phyloP scores from a whole-genome alignment of 306 rosid genomes.

The Delonix regia region DNA sequence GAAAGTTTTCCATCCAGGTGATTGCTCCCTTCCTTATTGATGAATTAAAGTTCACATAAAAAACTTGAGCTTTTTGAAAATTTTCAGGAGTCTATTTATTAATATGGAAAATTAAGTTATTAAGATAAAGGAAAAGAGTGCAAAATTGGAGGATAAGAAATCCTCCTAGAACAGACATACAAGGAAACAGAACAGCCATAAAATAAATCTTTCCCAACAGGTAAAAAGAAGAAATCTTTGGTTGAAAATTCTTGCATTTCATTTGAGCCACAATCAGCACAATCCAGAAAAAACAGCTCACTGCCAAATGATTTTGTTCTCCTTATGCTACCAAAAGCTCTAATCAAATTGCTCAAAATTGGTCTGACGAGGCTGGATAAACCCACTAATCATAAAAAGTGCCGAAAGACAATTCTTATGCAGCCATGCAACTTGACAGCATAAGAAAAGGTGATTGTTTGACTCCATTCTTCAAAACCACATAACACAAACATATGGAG shows the following conservation, averaged over 20 bases:
- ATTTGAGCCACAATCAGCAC: background rate
- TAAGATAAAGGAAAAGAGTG: background rate
- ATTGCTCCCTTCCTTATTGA: slow-evolving; percentile 34
- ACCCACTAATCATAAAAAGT: background rate
- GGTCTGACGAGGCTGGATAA: background rate
- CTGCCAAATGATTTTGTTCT: background rate
- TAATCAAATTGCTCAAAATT: background rate
- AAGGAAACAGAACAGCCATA: background rate
- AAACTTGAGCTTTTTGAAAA: background rate
- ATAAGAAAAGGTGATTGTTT: background rate
- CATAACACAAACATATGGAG: background rate
- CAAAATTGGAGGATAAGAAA: background rate
- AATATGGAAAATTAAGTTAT: background rate
- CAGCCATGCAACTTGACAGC: background rate
- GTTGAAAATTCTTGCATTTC: background rate
- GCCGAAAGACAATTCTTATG: background rate
- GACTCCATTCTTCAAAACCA: background rate
- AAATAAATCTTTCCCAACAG: background rate
- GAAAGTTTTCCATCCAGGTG: slow-evolving; percentile 78
- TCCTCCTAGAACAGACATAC: background rate
- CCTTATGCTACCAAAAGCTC: background rate
- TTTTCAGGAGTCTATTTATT: background rate
- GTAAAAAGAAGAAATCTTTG: background rate
- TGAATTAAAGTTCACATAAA: slow-evolving; percentile 7
- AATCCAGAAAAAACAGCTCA: background rate